Evolutionary conservation across 768 basidiomycete genomes (phyloP).

Genomic region (Leccinum sublutescens): DNA sequence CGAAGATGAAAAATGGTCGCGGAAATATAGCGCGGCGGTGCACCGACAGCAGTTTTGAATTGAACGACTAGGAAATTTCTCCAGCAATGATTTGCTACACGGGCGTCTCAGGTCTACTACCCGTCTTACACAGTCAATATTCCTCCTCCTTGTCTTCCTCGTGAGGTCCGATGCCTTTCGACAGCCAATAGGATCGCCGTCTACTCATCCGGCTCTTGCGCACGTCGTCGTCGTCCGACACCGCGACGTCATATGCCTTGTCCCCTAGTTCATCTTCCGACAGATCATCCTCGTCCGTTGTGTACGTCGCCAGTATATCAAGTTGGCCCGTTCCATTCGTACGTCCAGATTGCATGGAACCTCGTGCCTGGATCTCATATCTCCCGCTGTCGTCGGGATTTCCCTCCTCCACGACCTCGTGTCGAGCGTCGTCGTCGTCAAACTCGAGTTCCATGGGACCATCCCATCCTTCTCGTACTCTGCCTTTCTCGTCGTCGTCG

Average conservation of each 20-base stretch:
- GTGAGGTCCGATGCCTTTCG: slow-evolving; percentile 43
- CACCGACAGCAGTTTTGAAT: background rate
- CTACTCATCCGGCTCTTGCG: slow-evolving; percentile 3
- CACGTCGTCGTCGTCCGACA: slow-evolving; percentile 20
- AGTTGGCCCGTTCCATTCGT: slow-evolving; percentile 37
- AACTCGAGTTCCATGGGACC: slow-evolving; percentile 35
- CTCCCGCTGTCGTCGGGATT: slow-evolving; percentile 55
- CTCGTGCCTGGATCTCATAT: slow-evolving; percentile 51
- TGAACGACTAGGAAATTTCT: background rate
- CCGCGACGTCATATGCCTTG: slow-evolving; percentile 20
- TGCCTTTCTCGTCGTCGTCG: slow-evolving; percentile 17
- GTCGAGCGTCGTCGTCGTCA: slow-evolving; percentile 19
- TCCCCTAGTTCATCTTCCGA: slow-evolving; percentile 32
- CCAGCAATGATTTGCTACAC: too few species aligned
- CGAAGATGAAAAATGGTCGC: slow-evolving; percentile 1
- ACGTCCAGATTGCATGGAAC: slow-evolving; percentile 44
- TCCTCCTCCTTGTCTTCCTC: slow-evolving; percentile 20
- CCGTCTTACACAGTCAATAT: slow-evolving; percentile 1
- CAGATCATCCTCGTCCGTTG: slow-evolving; percentile 43
- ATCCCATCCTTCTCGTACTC: slow-evolving; percentile 39
- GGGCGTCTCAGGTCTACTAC: background rate
- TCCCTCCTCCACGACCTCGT: slow-evolving; percentile 4
- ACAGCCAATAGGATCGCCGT: slow-evolving; percentile 58
- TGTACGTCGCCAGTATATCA: slow-evolving; percentile 46
- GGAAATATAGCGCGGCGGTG: background rate